These are phyloP conservation scores for Sphaerulina musiva DNA, from an alignment of 2,329 filamentous ascomycete genomes.

Conservation along the genomic window DNA sequence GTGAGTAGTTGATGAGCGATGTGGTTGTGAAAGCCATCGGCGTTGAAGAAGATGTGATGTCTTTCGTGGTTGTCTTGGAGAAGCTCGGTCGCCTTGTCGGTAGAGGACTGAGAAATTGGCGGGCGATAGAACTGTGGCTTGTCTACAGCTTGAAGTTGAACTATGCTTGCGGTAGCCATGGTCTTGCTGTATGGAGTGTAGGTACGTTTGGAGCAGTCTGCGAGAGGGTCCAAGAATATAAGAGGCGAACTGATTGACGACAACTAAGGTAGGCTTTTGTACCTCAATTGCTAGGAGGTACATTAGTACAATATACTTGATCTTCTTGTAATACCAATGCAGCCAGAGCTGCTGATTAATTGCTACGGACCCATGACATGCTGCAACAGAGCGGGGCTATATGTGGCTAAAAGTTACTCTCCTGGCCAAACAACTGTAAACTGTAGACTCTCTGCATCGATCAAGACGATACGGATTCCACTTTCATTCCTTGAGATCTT, in stretches of 20 bases:
- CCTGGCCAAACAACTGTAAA: neutral
- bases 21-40: conserved; percentile 70
- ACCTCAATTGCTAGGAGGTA: neutral
- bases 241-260: neutral
- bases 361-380: neutral
- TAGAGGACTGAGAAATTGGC: conserved; percentile 51
- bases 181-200: conserved; percentile 13
- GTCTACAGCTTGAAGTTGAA: conserved; percentile 42
- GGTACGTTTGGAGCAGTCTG: neutral
- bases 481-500: no score
- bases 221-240: conserved; percentile 1
- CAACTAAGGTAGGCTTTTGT: neutral
- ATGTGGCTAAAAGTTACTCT: neutral
- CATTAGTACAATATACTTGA: neutral
- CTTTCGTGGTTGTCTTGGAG: conserved; percentile 68
- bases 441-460: no score
- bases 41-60: conserved; percentile 78
- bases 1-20: conserved; percentile 71
- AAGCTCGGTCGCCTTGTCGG: conserved; percentile 57
- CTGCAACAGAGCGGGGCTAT: neutral
- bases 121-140: conserved; percentile 43
- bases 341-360: neutral
- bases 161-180: conserved; percentile 46
- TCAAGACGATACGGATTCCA: no score
- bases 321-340: neutral